phyloP scores from a whole-genome alignment of 2,329 filamentous ascomycete species.

The Sclerotinia minor region DNA sequence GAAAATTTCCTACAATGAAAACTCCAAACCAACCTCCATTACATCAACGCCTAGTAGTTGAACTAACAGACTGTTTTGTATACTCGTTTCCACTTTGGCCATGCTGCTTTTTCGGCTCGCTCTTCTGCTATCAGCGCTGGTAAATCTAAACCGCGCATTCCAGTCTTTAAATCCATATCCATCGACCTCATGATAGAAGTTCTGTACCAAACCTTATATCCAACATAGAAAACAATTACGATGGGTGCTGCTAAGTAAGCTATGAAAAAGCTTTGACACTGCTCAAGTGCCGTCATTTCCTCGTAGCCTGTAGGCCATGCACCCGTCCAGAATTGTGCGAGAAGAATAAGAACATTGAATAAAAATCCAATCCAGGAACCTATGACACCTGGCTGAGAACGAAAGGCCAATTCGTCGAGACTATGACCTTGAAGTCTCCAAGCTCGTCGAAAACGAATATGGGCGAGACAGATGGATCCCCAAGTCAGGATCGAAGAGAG shows the following conservation, averaged over 20 bases:
- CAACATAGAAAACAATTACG: conserved; percentile 65
- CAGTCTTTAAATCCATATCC: conserved; percentile 86
- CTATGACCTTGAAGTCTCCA: conserved; percentile 69
- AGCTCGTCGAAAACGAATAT: conserved; percentile 86
- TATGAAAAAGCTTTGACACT: conserved; percentile 70
- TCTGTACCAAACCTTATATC: conserved; percentile 72
- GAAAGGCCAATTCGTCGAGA: conserved; percentile 78
- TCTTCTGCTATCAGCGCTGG: conserved; percentile 78
- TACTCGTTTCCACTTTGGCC: conserved; percentile 74
- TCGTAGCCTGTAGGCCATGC: conserved; percentile 69
- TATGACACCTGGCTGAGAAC: conserved; percentile 71
- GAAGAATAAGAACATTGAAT: conserved; percentile 73
- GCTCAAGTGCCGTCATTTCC: conserved; percentile 46
- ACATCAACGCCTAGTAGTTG: background rate
- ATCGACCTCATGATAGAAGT: conserved; percentile 65
- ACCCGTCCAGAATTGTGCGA: conserved; percentile 87
- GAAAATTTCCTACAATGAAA: conserved; percentile 3
- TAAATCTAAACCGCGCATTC: conserved; percentile 81
- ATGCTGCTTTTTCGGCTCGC: conserved; percentile 66
- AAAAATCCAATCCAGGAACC: conserved; percentile 79
- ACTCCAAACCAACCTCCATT: background rate
- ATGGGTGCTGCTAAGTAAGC: conserved; percentile 71
- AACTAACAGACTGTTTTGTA: conserved; percentile 71
- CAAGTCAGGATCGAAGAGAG: conserved; percentile 77
- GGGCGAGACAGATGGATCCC: conserved; percentile 82